phyloP scores from a whole-genome alignment of 306 rosid genomes.

The Cucumis cinereus region DNA sequence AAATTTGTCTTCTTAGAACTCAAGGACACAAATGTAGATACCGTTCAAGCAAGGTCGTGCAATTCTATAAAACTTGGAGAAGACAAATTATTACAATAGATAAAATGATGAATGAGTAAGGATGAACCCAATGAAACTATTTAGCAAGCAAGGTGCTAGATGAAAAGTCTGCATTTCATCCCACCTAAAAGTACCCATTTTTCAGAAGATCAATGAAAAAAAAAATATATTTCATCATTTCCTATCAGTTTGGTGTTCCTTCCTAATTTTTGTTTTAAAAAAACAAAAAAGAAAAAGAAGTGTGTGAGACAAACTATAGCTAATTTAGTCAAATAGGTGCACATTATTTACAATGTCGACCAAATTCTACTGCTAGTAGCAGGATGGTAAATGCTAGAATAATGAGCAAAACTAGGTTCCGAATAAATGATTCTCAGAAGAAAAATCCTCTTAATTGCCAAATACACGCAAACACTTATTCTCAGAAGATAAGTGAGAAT shows the following conservation, averaged over 20 bases:
- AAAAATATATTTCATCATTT: not conserved
- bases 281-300: not conserved
- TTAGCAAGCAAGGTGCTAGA: not conserved
- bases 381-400: not conserved
- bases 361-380: not conserved
- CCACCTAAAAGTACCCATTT: not conserved
- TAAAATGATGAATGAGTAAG: not conserved
- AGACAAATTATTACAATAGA: not conserved
- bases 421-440: not conserved
- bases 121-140: not conserved
- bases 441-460: not conserved
- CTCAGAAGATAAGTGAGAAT: not conserved
- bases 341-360: not conserved
- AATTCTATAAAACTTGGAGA: not conserved
- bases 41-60: too few species aligned
- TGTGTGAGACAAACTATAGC: not conserved
- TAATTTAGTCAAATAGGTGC: not conserved
- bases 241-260: not conserved
- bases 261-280: not conserved
- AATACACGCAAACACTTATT: not conserved
- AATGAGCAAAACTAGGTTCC: not conserved
- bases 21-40: too few species aligned
- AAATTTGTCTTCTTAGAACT: too few species aligned
- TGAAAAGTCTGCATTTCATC: not conserved
- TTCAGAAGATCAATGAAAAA: not conserved